These are phyloP conservation scores for Mallotus repandus DNA, from an alignment of 441 rosid species.

Conservation along the genomic window DNA sequence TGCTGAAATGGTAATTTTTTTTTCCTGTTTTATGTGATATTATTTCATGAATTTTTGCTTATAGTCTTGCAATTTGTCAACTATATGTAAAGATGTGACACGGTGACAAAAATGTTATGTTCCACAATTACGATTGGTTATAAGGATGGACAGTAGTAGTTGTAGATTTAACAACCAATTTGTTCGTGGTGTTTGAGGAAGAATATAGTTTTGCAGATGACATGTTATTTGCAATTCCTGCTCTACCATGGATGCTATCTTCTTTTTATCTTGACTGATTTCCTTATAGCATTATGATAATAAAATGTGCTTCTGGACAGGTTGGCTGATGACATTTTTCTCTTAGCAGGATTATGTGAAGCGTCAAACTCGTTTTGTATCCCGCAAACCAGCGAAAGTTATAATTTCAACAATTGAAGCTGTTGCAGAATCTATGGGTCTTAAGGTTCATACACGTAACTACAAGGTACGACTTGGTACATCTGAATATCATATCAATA, in stretches of 20 bases:
- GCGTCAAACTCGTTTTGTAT: slow-evolving; percentile 88
- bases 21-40: too few species aligned
- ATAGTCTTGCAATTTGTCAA: background rate
- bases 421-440: slow-evolving; percentile 64
- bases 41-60: background rate
- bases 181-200: background rate
- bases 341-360: slow-evolving; percentile 68
- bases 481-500: background rate
- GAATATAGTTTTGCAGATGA: background rate
- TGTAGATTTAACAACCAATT: background rate
- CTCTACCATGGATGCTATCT: background rate
- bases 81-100: background rate
- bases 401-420: slow-evolving; percentile 66
- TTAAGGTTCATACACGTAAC: slow-evolving; percentile 63
- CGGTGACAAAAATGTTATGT: background rate
- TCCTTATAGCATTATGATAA: slow-evolving; percentile 2
- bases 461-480: slow-evolving; percentile 52
- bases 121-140: background rate
- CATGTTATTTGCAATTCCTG: background rate
- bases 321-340: slow-evolving; percentile 5
- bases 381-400: slow-evolving; percentile 60
- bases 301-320: background rate
- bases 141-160: background rate
- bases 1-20: background rate
- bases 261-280: background rate